Base-by-base conservation (phyloP, 371 early-diverging fungal species). In the Mucor irregularis region DNA sequence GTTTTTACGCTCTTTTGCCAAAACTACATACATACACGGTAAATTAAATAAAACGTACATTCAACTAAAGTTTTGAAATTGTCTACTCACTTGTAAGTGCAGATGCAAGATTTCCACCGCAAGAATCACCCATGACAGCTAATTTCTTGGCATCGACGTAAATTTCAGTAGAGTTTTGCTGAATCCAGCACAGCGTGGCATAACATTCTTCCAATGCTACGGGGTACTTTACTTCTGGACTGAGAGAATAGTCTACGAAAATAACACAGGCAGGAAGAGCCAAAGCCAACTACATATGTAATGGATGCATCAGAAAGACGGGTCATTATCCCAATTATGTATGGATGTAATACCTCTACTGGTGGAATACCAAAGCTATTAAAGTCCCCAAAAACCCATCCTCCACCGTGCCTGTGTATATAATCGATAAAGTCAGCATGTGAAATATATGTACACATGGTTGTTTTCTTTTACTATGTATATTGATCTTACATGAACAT, bases 21-120 rank as follows among this genome's bases (percentile, higher is more conserved):
- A 49, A 4, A 63, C 68, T 68, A 49, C 26, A 16, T 4, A 42
- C 34, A n/a, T n/a, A n/a, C n/a, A n/a, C n/a, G n/a, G n/a, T n/a
- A n/a, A n/a, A n/a, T n/a, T n/a, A n/a, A n/a, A n/a, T n/a, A n/a
- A n/a, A n/a, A n/a, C n/a, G n/a, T n/a, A n/a, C n/a, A n/a, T n/a
- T n/a, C n/a, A n/a, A n/a, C n/a, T n/a, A n/a, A n/a, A n/a, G n/a
- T n/a, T n/a, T n/a, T n/a, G n/a, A n/a, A n/a, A n/a, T n/a, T n/a
- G n/a, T n/a, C n/a, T n/a, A 35, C 54, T 67, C 59, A 71, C 71
- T n/a, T 30, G 68, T 29, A 7, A 71, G 26, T n/a, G 57, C 61
- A 3, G 69, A 52, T 9, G 74, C 39, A 14, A 74, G 50, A 34
- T 71, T 71, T 13, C 74, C 74, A 35, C 74, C 74, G 1, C 66